A percentile compares a stretch with the other conserved stretches of the same genome.
Conservation (phyloP, 345 rosid genomes). For the Arabis hirsuta region DNA sequence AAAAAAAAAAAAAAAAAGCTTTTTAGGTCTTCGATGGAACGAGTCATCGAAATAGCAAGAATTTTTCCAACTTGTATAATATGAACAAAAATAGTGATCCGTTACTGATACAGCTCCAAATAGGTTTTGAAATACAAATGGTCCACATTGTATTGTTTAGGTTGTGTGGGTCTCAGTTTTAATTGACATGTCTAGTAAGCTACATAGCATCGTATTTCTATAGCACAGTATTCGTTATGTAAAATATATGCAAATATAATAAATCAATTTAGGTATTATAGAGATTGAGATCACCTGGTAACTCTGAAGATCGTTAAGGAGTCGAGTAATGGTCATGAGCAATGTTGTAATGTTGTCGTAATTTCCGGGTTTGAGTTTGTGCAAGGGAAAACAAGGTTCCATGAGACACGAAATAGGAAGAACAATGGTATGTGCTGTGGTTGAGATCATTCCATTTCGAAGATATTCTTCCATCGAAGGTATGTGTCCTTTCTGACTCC, state of each 20-base stretch:
- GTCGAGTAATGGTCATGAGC: slow-evolving; percentile 54
- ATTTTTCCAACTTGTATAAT: too few relatives aligned
- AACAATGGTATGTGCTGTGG: slow-evolving; percentile 52
- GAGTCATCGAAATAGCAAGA: too few relatives aligned
- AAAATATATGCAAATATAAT: neutral
- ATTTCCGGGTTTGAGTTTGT: slow-evolving; percentile 42
- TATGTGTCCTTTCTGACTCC: slow-evolving; percentile 50
- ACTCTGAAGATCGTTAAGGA: slow-evolving; percentile 63
- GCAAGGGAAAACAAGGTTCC: slow-evolving; percentile 32
- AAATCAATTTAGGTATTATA: neutral
- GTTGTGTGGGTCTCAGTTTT: too few relatives aligned
- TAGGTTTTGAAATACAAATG: too few relatives aligned
- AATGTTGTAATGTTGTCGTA: slow-evolving; percentile 52
- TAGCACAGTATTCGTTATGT: neutral
- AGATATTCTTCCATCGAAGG: slow-evolving; percentile 56
- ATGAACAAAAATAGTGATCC: too few relatives aligned
- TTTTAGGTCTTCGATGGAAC: too few relatives aligned
- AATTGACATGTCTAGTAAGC: neutral
- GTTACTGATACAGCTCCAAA: too few relatives aligned
- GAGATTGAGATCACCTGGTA: slow-evolving; percentile 46
- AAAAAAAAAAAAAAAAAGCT: too few relatives aligned
- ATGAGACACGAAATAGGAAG: slow-evolving; percentile 48
- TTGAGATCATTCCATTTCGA: slow-evolving; percentile 51
- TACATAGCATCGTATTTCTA: neutral
- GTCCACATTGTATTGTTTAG: too few relatives aligned